Evolutionary conservation across 805 yeast species (phyloP), one percentile per base, ranked within the genome.

Genomic region (Lipomyces spencermartinsiae): DNA sequence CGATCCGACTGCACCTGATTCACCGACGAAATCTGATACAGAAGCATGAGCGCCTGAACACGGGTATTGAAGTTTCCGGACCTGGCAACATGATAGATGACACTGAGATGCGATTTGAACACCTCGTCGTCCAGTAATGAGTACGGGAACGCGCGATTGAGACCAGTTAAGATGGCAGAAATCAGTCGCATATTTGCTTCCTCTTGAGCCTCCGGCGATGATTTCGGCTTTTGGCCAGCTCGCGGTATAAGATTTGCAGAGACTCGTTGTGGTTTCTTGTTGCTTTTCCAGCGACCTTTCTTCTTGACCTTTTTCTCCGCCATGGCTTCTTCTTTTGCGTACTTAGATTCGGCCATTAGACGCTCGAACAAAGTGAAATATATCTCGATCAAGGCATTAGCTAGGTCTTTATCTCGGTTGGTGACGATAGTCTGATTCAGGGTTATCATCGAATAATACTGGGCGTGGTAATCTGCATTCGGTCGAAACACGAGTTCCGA

Each of bases 71-170:
- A 93, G 78, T 95, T 95, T 33, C 97, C 87, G 19, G 97, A 89
- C 78, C 94, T 98, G 4, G 98, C 93, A 77, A 94, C 94, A 75
- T 87, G 87, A 84, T 90, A 95, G 65, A 95, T 81, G 0, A 97
- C 89, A 76, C 92, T 89, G 76, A 94, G 82, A 80, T 95, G 98
- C 69, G 85, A 82, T 71, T 87, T 86, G 63, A 81, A 80, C 76
- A 89, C 92, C 6, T 86, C 85, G 35, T 89, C 88, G 51, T 87
- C 84, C 64, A 95, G 82, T 71, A 87, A 84, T 1, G 97, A 88
- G 77, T 91, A 95, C 64, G 98, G 98, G 83, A 92, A 94, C 0
- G 98, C 93, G 80, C 99, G 90, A 78, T 95, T 95, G 67, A 95
- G 85, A 73, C 99, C 99, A 0, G 99, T 92, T 72, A 95, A 85